These are phyloP conservation scores for Balansia obtecta DNA, from an alignment of 2,329 filamentous ascomycete species.

Conservation along the genomic window DNA sequence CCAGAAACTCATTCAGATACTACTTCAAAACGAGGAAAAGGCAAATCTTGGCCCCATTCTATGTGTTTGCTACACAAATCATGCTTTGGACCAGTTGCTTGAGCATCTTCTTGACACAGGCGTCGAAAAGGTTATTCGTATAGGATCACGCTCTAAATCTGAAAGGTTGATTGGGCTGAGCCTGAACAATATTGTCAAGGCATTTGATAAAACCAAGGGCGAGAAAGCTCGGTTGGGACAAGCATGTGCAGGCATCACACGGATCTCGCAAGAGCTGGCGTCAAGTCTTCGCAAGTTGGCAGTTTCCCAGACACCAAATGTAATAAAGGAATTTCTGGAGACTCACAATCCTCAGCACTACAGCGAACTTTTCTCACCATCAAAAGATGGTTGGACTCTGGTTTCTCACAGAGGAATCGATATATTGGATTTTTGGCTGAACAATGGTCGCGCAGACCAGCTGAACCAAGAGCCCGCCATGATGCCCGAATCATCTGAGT, in stretches of 20 bases:
- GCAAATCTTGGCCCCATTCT: slow-evolving; percentile 37
- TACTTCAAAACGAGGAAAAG: slow-evolving; percentile 30
- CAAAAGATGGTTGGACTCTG: background rate
- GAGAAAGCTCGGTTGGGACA: slow-evolving; percentile 22
- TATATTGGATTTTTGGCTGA: background rate
- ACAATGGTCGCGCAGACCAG: background rate
- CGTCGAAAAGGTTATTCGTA: slow-evolving; percentile 42
- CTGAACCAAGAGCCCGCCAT: background rate
- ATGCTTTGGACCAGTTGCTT: slow-evolving; percentile 43
- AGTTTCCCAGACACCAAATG: background rate
- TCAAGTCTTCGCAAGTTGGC: background rate
- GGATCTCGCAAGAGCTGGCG: background rate
- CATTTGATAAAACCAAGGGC: slow-evolving; percentile 22
- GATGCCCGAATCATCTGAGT: background rate
- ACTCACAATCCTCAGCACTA: background rate
- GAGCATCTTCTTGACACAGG: slow-evolving; percentile 41
- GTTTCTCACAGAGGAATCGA: background rate
- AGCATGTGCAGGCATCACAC: background rate
- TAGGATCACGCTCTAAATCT: slow-evolving; percentile 47
- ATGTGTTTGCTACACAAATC: slow-evolving; percentile 37
- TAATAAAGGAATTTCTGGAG: background rate
- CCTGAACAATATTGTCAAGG: slow-evolving; percentile 26
- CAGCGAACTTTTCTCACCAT: background rate
- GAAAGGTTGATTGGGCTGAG: slow-evolving; percentile 37
- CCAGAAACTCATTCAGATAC: slow-evolving; percentile 41